phyloP scores from a whole-genome alignment of 2,329 filamentous ascomycete species.

The Fonsecaea nubica region DNA sequence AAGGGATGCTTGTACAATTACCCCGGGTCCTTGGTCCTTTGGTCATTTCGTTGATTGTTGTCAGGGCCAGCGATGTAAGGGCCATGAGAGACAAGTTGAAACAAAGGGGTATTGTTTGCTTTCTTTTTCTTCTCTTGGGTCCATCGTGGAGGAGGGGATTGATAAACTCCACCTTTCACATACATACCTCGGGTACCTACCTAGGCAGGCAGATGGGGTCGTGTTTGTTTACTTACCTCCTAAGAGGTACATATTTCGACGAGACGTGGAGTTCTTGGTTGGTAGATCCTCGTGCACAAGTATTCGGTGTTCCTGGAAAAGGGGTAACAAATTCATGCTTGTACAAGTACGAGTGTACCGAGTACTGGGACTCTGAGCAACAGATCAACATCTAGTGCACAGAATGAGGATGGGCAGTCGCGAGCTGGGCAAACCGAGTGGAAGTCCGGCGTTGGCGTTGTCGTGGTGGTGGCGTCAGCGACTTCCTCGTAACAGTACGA shows the following conservation, averaged over 20 bases:
- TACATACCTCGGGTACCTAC: not conserved
- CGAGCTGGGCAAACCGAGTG: not conserved
- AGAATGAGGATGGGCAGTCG: not conserved
- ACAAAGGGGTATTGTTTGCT: not conserved
- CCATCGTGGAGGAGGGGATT: not conserved
- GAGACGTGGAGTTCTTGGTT: too few relatives aligned
- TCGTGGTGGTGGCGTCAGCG: slow-evolving; percentile 10
- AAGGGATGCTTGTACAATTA: slow-evolving; percentile 1
- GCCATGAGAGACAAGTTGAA: not conserved
- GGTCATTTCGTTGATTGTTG: not conserved
- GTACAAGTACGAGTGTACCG: not conserved
- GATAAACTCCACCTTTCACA: not conserved
- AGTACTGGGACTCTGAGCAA: not conserved
- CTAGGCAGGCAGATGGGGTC: not conserved
- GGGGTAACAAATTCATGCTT: not conserved
- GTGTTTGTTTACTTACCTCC: not conserved
- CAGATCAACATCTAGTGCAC: not conserved
- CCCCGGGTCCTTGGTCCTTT: not conserved
- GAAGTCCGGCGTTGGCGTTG: not conserved
- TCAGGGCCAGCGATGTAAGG: not conserved
- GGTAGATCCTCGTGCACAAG: too few relatives aligned
- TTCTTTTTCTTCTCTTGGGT: not conserved
- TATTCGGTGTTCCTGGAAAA: not conserved
- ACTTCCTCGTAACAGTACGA: not conserved
- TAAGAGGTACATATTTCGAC: not conserved